These are phyloP conservation scores for Paraconiothyrium brasiliense DNA, from an alignment of 2,329 filamentous ascomycete species.

Conservation along the genomic window DNA sequence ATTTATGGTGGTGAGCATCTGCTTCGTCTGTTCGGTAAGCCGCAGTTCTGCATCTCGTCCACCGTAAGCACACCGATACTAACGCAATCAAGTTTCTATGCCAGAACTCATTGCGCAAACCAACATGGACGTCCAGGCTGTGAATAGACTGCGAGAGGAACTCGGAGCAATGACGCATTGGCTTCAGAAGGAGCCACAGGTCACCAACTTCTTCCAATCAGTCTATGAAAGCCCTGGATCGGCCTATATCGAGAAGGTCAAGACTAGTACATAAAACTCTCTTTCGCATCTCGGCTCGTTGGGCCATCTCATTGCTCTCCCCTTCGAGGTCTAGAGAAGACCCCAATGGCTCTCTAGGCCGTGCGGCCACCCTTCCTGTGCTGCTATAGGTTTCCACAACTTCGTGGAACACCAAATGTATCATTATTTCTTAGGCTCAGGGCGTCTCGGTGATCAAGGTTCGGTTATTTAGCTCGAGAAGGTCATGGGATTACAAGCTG, in stretches of 20 bases:
- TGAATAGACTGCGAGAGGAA: conserved; percentile 88
- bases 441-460: conserved; percentile 19
- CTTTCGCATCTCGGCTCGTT: not conserved
- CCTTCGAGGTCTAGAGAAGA: not conserved
- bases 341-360: not conserved
- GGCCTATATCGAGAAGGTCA: conserved; percentile 76
- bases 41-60: not conserved
- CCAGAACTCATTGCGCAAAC: conserved; percentile 96
- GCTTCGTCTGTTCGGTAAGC: conserved; percentile 83
- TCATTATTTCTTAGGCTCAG: conserved; percentile 23
- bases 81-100: conserved; percentile 73
- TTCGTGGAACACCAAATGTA: conserved; percentile 20
- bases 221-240: conserved; percentile 78
- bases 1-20: conserved; percentile 95
- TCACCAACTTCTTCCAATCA: conserved; percentile 77
- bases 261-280: conserved; percentile 40
- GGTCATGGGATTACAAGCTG: conserved; percentile 3
- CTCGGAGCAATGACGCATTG: conserved; percentile 85
- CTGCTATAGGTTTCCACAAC: conserved; percentile 5
- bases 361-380: not conserved
- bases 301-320: not conserved
- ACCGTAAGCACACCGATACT: conserved; percentile 15
- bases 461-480: conserved; percentile 12
- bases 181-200: conserved; percentile 74
- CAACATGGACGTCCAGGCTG: conserved; percentile 95